Conservation (phyloP, 2,329 filamentous ascomycete genomes). For the Aspergillus oerlinghausenensis region DNA sequence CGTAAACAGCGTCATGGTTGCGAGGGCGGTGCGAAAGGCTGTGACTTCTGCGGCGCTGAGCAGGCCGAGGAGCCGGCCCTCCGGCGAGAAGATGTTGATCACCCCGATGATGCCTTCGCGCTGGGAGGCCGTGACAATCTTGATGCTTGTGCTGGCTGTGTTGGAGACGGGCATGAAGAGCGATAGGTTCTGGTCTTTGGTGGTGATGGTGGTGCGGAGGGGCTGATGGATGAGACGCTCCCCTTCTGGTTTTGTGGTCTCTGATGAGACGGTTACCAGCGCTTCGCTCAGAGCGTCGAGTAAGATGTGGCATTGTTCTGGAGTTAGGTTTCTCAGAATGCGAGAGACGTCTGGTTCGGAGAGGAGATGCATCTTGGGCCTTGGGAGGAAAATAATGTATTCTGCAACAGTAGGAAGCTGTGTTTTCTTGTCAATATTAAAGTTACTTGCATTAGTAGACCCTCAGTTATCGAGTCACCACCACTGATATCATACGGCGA, state of each 20-base stretch:
- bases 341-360: conserved; percentile 30
- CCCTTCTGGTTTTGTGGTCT: conserved; percentile 20
- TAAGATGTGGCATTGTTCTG: conserved; percentile 30
- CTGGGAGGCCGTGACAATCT: conserved; percentile 59
- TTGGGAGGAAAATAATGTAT: neutral
- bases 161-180: conserved; percentile 71
- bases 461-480: neutral
- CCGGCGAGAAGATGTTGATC: conserved; percentile 62
- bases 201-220: conserved; percentile 38
- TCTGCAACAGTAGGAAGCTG: neutral
- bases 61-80: conserved; percentile 61
- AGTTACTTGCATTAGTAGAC: neutral
- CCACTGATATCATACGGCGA: neutral
- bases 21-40: conserved; percentile 73
- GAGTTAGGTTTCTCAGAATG: conserved; percentile 30
- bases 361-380: conserved; percentile 29
- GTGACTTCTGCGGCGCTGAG: conserved; percentile 71
- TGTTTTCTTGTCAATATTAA: neutral
- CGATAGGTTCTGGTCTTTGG: conserved; percentile 49
- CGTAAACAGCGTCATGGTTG: conserved; percentile 61
- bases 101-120: conserved; percentile 54
- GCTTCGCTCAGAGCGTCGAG: conserved; percentile 33
- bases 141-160: conserved; percentile 61
- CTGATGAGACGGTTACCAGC: conserved; percentile 30
- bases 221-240: conserved; percentile 40